Evolutionary conservation across 1,139 yeast genomes (phyloP).

Genomic region (Pneumocystis oryctolagi): DNA sequence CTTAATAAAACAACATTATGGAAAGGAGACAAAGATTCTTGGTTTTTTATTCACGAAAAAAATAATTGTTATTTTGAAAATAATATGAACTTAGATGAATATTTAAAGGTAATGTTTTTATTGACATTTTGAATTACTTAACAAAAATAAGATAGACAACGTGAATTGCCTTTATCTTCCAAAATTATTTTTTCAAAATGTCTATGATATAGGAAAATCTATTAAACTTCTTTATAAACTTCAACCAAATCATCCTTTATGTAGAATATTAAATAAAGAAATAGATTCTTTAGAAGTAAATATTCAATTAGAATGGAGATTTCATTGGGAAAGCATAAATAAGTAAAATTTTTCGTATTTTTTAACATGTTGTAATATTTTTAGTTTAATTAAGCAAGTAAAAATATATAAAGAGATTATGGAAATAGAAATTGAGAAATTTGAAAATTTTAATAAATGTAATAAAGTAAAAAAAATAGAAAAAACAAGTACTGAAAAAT

Average conservation of each 20-base stretch:
- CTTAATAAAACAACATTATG: neutral
- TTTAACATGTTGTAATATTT: neutral
- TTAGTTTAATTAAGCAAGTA: neutral
- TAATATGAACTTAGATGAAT: neutral
- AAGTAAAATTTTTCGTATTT: neutral
- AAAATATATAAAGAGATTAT: neutral
- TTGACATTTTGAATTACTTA: neutral
- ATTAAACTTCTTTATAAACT: neutral
- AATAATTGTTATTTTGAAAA: neutral
- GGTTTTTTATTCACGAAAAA: neutral
- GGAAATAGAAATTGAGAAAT: neutral
- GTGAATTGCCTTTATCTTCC: neutral
- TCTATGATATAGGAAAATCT: neutral
- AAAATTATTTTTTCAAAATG: neutral
- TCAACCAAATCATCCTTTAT: neutral
- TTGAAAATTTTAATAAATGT: neutral
- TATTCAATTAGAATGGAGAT: neutral
- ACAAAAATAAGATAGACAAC: neutral
- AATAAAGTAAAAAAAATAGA: neutral
- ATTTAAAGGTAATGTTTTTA: neutral
- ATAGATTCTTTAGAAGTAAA: neutral
- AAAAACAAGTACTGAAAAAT: neutral
- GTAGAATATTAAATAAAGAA: neutral
- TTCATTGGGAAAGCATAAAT: neutral
- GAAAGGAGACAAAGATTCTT: neutral